A percentile compares a stretch with the other conserved stretches of the same genome.
Evolutionary conservation across 495 filamentous ascomycete genomes (phyloP).

Genomic region (Trichoderma gamsii): DNA sequence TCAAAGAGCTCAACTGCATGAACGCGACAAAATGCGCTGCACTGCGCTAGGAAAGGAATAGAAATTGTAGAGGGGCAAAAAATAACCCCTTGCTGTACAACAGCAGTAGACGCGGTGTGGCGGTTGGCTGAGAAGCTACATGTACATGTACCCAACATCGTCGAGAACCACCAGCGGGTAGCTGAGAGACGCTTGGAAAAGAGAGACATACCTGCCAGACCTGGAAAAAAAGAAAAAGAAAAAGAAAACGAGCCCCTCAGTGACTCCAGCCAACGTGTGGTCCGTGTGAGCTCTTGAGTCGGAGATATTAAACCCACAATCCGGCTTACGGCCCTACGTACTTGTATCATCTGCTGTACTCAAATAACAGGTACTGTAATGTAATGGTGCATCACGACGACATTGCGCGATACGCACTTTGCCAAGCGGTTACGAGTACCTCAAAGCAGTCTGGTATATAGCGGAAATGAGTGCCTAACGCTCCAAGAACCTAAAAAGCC

Average conservation of each 20-base stretch:
- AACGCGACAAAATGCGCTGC: neutral
- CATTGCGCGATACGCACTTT: neutral
- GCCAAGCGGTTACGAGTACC: neutral
- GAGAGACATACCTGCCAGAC: neutral
- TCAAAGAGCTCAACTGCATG: slow-evolving; percentile 7
- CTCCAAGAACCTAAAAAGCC: slow-evolving; percentile 1
- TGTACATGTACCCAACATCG: neutral
- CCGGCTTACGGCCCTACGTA: neutral
- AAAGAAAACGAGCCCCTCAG: neutral
- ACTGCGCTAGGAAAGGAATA: neutral
- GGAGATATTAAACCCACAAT: neutral
- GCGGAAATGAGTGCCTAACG: neutral
- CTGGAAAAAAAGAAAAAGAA: neutral
- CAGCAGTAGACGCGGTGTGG: neutral
- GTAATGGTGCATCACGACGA: neutral
- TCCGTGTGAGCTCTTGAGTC: neutral
- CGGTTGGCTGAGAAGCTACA: neutral
- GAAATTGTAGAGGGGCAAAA: neutral
- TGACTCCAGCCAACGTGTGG: neutral
- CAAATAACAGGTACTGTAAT: neutral
- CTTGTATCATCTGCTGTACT: neutral
- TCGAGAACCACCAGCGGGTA: neutral
- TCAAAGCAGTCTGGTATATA: neutral
- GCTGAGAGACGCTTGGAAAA: neutral
- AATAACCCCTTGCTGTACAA: neutral